Evolutionary conservation across 75 land plant species (phyloP).

Genomic region (Isoetes taiwanensis): DNA sequence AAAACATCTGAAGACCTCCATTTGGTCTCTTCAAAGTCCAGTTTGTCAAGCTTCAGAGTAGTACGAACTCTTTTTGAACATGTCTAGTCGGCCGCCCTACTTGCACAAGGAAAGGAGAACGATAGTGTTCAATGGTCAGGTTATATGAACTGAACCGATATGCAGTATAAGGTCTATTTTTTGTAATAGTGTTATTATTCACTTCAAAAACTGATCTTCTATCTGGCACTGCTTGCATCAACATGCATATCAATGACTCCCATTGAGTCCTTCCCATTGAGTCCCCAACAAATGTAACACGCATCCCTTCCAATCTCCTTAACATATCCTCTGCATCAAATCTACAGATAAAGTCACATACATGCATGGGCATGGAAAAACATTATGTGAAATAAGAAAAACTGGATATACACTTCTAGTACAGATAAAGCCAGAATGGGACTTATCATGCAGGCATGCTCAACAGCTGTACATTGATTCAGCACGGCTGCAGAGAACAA

Average conservation of each 20-base stretch:
- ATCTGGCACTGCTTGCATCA: slow-evolving; percentile 59
- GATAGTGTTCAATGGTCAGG: slow-evolving; percentile 54
- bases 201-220: slow-evolving; percentile 55
- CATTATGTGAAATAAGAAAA: no score
- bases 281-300: slow-evolving; percentile 78
- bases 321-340: slow-evolving; percentile 31
- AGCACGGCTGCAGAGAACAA: no score
- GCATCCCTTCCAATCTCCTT: slow-evolving; percentile 36
- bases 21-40: slow-evolving; percentile 29
- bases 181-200: slow-evolving; percentile 55
- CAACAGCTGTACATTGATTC: no score
- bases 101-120: slow-evolving; percentile 73
- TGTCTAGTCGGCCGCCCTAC: slow-evolving; percentile 40
- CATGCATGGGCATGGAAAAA: no score
- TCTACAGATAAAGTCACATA: slow-evolving; percentile 18
- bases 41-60: slow-evolving; percentile 34
- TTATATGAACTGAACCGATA: slow-evolving; percentile 42
- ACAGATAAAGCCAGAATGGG: no score
- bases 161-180: slow-evolving; percentile 41
- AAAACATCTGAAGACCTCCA: slow-evolving; percentile 54
- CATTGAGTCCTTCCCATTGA: slow-evolving; percentile 93
- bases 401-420: no score
- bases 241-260: slow-evolving; percentile 82
- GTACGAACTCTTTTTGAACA: slow-evolving; percentile 37
- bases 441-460: no score